Conservation (phyloP, 257 asterid species). For the Nyctanthes arbortristis region DNA sequence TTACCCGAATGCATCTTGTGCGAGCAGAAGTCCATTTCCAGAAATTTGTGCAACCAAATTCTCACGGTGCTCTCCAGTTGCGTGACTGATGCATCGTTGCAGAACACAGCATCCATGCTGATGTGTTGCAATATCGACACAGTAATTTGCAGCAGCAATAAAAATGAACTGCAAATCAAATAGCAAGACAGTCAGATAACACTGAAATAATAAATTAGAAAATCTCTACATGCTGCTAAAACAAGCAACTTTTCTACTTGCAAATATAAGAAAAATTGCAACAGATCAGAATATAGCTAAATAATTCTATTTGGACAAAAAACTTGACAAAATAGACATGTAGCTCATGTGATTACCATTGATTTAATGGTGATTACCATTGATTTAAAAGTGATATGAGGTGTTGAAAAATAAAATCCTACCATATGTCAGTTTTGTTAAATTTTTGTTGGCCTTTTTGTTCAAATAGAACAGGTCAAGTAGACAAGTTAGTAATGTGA, state of each 20-base stretch:
- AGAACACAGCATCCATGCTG: conserved; percentile 96
- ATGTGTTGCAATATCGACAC: conserved; percentile 87
- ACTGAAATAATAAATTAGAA: not conserved
- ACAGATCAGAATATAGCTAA: too few relatives aligned
- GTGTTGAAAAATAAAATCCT: too few relatives aligned
- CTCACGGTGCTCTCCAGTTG: conserved; percentile 68
- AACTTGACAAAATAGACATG: too few relatives aligned
- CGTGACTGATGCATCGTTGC: conserved; percentile 80
- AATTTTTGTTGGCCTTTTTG: too few relatives aligned
- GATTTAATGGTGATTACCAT: too few relatives aligned
- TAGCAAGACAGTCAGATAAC: conserved; percentile 9
- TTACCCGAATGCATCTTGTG: conserved; percentile 98
- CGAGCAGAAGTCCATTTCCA: conserved; percentile 71
- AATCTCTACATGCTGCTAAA: not conserved
- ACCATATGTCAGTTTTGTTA: too few relatives aligned
- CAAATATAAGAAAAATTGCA: not conserved
- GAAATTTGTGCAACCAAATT: conserved; percentile 68
- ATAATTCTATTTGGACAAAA: too few relatives aligned
- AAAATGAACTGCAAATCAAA: conserved; percentile 71
- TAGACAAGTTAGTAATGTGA: not conserved
- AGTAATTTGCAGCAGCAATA: conserved; percentile 83
- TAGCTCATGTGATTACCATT: too few relatives aligned
- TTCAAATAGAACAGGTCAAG: too few relatives aligned
- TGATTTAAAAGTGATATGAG: too few relatives aligned
- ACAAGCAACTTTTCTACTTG: not conserved